Evolutionary conservation across 2,329 filamentous ascomycete genomes (phyloP).

Genomic region (Colletotrichum musae): DNA sequence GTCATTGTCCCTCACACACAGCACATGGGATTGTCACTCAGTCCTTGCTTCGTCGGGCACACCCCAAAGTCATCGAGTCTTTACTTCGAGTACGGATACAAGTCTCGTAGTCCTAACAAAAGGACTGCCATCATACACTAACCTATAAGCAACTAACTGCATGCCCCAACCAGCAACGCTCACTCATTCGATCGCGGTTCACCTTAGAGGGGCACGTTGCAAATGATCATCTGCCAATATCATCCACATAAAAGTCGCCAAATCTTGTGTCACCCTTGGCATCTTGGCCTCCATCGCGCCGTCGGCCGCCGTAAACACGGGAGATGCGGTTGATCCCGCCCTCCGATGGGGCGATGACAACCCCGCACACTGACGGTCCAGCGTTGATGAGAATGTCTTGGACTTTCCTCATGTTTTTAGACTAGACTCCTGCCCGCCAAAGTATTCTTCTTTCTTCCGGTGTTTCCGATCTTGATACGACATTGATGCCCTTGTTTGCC

Average conservation of each 20-base stretch:
- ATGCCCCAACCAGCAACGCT: background rate
- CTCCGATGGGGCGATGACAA: background rate
- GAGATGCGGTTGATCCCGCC: background rate
- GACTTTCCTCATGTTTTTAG: slow-evolving; percentile 2
- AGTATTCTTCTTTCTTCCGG: background rate
- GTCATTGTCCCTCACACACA: too few relatives aligned
- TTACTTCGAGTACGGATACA: too few relatives aligned
- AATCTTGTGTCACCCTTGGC: background rate
- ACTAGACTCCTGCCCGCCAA: background rate
- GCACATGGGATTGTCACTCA: too few relatives aligned
- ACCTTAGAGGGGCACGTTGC: background rate
- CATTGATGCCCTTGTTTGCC: too few relatives aligned
- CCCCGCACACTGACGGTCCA: slow-evolving; percentile 20
- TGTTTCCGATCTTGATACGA: background rate
- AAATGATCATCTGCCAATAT: background rate
- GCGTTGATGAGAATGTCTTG: background rate
- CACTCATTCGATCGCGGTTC: background rate
- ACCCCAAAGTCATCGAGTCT: too few relatives aligned
- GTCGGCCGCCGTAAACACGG: background rate
- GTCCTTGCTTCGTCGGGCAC: too few relatives aligned
- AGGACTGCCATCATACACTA: too few relatives aligned
- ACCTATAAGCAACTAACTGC: background rate
- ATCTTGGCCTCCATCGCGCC: background rate
- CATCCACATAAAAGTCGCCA: background rate
- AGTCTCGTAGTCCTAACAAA: too few relatives aligned